Evolutionary conservation across 192 early-diverging fungal species (phyloP), one percentile per base, ranked within the genome.

Genomic region (Geranomyces variabilis): DNA sequence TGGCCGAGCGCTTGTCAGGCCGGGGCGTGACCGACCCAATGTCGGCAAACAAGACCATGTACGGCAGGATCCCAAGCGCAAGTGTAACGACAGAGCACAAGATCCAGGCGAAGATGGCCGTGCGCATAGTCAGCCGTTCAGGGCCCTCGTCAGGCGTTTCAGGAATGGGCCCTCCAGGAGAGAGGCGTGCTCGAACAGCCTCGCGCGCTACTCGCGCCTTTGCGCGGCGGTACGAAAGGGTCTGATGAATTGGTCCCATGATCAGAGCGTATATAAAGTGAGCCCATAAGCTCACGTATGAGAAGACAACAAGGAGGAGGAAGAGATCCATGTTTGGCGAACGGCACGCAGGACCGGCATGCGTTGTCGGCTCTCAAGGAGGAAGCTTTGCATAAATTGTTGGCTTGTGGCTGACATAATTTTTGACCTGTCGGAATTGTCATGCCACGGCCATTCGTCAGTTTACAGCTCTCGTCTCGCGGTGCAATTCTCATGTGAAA

Each of bases 21-120:
- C 24, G 14, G 14, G 14, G 19, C 10, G 24, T 24, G 12, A 57
- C 12, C 10, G 56, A 57, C 10, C 56, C 56, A 24, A 57, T 12
- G 12, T 26, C 56, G 14, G 56, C 56, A 28, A 57, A 57, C 56
- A 57, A 26, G n/a, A n/a, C n/a, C 56, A 57, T 57, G 56, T 57
- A 57, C 14, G 56, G 56, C 13, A 57, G 24, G 12, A 57, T 57
- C 13, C 14, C 56, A 10, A 57, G 10, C 19, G 56, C 56, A 24
- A 57, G 13, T 9, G 24, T 26, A 57, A 12, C 14, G 56, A 57
- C 14, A 24, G 56, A 12, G 24, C 14, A 28, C 14, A 57, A 26
- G 56, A 57, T 10, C 56, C 56, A 57, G 13, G 56, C 12, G 9
- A 12, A 14, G 14, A 12, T 24, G 13, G 56, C 56, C 14, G 56